Evolutionary conservation across 2,329 filamentous ascomycete genomes (phyloP).

Genomic region (Fusarium phyllophilum): DNA sequence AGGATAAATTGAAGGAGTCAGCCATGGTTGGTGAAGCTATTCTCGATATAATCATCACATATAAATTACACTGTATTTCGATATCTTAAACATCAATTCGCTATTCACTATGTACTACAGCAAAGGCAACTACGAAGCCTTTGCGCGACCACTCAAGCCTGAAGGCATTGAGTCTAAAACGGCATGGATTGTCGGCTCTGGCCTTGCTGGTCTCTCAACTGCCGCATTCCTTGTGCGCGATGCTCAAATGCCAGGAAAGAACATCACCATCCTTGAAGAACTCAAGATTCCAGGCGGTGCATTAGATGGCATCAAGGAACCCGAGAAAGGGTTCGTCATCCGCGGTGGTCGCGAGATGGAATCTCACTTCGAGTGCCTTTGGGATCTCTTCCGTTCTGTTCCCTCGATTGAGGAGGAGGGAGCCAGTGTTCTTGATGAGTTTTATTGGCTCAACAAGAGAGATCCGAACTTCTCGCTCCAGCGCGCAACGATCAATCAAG

Average conservation of each 20-base stretch:
- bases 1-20: not conserved
- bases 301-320: not conserved
- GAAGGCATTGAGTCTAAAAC: not conserved
- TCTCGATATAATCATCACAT: not conserved
- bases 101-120: not conserved
- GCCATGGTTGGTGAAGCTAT: not conserved
- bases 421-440: not conserved
- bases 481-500: not conserved
- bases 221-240: constrained; percentile 3
- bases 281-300: not conserved
- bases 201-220: not conserved
- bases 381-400: constrained; percentile 3
- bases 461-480: not conserved
- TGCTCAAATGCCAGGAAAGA: constrained; percentile 4
- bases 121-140: not conserved
- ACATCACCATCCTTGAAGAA: constrained; percentile 6
- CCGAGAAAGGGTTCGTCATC: not conserved
- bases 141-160: not conserved
- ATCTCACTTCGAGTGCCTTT: constrained; percentile 4
- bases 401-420: not conserved
- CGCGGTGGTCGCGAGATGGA: constrained; percentile 1
- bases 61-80: not conserved
- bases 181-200: constrained; percentile 3
- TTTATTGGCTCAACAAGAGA: constrained; percentile 5
- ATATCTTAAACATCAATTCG: not conserved